These are phyloP conservation scores for Apiotrichum laibachii DNA, from an alignment of 1,284 basidiomycete genomes.

Conservation along the genomic window DNA sequence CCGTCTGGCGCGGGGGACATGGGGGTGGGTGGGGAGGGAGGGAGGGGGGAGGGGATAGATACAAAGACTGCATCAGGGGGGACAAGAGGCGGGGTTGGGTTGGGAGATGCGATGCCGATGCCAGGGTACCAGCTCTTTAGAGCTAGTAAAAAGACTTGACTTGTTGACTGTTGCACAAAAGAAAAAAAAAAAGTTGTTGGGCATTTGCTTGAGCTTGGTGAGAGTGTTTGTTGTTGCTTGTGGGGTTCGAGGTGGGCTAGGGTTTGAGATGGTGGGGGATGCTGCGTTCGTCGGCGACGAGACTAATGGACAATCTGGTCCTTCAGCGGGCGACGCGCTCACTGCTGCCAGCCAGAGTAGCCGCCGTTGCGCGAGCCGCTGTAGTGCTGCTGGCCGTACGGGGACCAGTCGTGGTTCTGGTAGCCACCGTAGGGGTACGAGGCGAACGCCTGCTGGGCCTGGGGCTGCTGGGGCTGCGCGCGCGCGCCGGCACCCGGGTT, in stretches of 20 bases:
- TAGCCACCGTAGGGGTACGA: slow-evolving; percentile 34
- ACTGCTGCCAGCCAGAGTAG: slow-evolving; percentile 40
- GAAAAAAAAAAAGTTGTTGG: neutral
- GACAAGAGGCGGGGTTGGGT: no score
- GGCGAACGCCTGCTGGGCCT: slow-evolving; percentile 28
- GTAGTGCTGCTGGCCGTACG: slow-evolving; percentile 29
- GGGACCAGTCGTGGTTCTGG: slow-evolving; percentile 37
- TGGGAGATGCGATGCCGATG: neutral
- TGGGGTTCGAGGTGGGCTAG: neutral
- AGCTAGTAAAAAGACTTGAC: neutral
- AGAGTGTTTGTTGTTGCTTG: neutral
- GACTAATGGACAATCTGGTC: neutral
- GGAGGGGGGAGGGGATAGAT: no score
- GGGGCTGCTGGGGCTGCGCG: slow-evolving; percentile 27
- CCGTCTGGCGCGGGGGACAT: neutral
- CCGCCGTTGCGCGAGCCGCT: slow-evolving; percentile 30
- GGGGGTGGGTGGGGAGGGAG: neutral
- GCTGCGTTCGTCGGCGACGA: neutral
- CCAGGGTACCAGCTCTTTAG: neutral
- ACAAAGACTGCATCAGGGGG: no score
- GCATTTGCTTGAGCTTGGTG: neutral
- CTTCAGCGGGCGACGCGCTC: neutral
- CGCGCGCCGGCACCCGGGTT: slow-evolving; percentile 17
- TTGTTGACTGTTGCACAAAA: neutral
- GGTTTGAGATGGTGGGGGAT: slow-evolving; percentile 1